phyloP scores from a whole-genome alignment of 148 eudicot genomes.

The Amaranthus hypochondriacus region DNA sequence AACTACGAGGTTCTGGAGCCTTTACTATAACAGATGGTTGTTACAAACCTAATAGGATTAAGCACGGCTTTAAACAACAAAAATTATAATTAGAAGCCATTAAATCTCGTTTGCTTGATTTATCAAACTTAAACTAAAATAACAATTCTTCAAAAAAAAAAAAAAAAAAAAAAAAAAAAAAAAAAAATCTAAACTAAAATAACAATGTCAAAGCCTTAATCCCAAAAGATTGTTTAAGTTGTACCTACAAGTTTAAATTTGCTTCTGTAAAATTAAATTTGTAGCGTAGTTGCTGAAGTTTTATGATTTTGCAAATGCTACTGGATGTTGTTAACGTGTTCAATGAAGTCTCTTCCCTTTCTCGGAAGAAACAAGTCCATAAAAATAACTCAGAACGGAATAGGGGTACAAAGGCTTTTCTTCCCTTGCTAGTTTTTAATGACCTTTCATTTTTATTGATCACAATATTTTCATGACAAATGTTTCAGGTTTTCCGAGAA shows the following conservation, averaged over 20 bases:
- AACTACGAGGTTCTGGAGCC: too few species aligned
- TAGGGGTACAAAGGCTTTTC: conserved; percentile 47
- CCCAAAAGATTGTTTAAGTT: conserved; percentile 3
- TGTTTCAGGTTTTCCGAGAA: conserved; percentile 77
- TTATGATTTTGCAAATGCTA: conserved; percentile 47
- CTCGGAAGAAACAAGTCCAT: conserved; percentile 72
- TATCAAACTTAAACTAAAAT: too few species aligned
- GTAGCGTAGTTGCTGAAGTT: not conserved
- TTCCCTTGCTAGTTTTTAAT: not conserved
- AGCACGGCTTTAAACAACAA: too few species aligned
- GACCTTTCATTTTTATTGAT: not conserved
- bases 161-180: too few species aligned
- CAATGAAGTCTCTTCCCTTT: conserved; percentile 57
- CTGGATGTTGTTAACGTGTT: conserved; percentile 68
- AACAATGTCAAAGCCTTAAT: too few species aligned
- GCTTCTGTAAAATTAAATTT: not conserved
- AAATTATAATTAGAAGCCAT: too few species aligned
- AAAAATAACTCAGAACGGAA: conserved; percentile 70
- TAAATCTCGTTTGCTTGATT: too few species aligned
- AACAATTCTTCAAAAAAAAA: too few species aligned
- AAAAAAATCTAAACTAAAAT: too few species aligned
- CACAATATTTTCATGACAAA: not conserved
- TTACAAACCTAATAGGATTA: too few species aligned
- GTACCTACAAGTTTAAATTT: not conserved
- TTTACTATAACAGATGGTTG: too few species aligned